Percentiles rank a stretch among this genome's conserved stretches.
Evolutionary conservation across 108 stramenopile species (phyloP).

Genomic region (Aureococcus anophagefferens): DNA sequence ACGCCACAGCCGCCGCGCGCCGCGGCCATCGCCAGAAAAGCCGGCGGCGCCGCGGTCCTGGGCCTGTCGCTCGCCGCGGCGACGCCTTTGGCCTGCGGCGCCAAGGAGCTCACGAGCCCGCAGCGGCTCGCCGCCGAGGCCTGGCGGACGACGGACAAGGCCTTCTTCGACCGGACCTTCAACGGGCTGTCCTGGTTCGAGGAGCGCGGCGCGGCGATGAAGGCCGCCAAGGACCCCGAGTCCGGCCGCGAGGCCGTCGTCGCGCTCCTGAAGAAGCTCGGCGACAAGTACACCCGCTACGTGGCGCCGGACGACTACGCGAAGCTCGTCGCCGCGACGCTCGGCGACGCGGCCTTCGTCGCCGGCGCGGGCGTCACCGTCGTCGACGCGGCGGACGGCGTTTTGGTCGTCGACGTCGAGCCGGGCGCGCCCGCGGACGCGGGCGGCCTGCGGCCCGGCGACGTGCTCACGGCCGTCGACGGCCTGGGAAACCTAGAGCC

Average conservation of each 20-base stretch:
- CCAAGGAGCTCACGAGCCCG: conserved; percentile 39
- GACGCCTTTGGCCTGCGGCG: no score
- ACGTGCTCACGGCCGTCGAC: conserved; percentile 66
- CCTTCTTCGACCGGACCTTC: conserved; percentile 84
- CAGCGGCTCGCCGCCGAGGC: conserved; percentile 70
- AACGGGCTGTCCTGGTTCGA: conserved; percentile 85
- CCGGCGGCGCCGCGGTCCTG: no score
- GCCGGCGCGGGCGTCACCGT: conserved; percentile 75
- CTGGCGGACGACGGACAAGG: conserved; percentile 70
- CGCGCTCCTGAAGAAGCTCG: conserved; percentile 55
- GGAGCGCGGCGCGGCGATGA: conserved; percentile 58
- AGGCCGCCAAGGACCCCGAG: conserved; percentile 50
- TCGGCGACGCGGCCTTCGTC: conserved; percentile 44
- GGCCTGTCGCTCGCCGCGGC: no score
- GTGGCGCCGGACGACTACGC: conserved; percentile 82
- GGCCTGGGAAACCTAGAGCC: conserved; percentile 25
- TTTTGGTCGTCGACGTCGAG: conserved; percentile 59
- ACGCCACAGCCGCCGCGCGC: no score
- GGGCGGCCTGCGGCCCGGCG: conserved; percentile 52
- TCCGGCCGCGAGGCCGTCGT: conserved; percentile 57
- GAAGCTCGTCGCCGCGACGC: conserved; percentile 70
- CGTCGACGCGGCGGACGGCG: conserved; percentile 22
- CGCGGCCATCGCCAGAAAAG: no score
- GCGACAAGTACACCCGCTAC: conserved; percentile 88
- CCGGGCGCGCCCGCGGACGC: conserved; percentile 54